A percentile compares a stretch with the other conserved stretches of the same genome.
phyloP scores from a whole-genome alignment of 306 rosid genomes.

The Prunus persica region Prunus_persica_NCBIv2 NC_034016.1:20982001-20982500 shows the following conservation, averaged over 20 bases:
- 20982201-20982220: neutral
- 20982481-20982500: conserved; percentile 72
- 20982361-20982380: neutral
- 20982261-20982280: neutral
- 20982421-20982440: conserved; percentile 29
- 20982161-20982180: neutral
- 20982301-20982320: neutral
- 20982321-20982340: conserved; percentile 1
- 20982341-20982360: neutral
- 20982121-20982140: neutral
- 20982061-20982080: neutral
- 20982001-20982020: neutral
- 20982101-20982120: neutral
- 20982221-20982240: neutral
- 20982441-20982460: conserved; percentile 22
- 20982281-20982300: neutral
- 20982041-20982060: neutral
- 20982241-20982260: neutral
- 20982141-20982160: neutral
- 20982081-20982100: neutral
- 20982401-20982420: conserved; percentile 32
- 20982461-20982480: conserved; percentile 46
- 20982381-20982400: neutral
- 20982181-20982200: neutral
- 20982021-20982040: neutral